phyloP scores from a whole-genome alignment of 257 asterid genomes.

The Solanum sitiens region DNA sequence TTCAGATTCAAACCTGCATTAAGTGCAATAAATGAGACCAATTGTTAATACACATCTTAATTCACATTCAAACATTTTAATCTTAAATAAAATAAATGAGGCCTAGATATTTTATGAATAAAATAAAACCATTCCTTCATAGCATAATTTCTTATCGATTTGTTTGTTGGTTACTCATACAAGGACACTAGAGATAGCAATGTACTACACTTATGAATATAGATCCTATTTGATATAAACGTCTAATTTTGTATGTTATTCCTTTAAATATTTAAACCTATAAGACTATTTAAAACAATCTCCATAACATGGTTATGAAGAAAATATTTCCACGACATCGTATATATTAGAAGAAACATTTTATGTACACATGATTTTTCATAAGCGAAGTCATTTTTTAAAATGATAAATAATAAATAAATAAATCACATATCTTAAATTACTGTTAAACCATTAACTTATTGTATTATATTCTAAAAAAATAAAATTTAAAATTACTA shows the following conservation, averaged over 20 bases:
- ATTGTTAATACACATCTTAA: neutral
- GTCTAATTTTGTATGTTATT: neutral
- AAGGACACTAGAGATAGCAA: neutral
- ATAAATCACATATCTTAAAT: too few species aligned
- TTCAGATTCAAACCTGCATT: too few species aligned
- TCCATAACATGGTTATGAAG: neutral
- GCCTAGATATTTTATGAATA: neutral
- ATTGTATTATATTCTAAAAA: too few species aligned
- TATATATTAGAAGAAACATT: neutral
- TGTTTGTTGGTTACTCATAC: neutral
- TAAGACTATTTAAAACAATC: too few species aligned
- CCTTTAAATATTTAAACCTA: too few species aligned
- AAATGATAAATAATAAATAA: neutral
- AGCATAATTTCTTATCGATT: neutral
- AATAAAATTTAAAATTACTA: too few species aligned
- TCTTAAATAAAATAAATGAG: too few species aligned
- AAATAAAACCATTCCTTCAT: neutral
- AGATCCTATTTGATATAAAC: too few species aligned
- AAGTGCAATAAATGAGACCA: neutral
- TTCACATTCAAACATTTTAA: too few species aligned
- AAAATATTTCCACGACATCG: neutral
- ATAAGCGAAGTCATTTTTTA: neutral
- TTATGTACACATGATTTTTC: neutral
- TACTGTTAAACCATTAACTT: neutral
- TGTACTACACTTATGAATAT: too few species aligned